Conservation (phyloP, 805 yeast species). For the Candida silvatica region DNA sequence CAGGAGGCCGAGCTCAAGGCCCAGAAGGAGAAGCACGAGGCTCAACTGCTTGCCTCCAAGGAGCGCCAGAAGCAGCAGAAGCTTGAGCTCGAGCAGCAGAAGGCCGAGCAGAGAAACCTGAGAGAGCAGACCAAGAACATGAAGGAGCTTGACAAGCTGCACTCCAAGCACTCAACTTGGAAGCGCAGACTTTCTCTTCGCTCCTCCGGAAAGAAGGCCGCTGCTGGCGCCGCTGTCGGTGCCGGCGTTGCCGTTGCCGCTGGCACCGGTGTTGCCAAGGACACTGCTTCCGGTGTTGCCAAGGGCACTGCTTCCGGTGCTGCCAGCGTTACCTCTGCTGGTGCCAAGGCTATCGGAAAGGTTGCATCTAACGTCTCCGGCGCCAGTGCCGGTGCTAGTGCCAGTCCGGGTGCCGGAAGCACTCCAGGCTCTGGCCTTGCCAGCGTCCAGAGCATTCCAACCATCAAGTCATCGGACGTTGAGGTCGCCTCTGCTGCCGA, state of each 20-base stretch:
- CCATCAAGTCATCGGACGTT: background rate
- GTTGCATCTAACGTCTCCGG: too few relatives aligned
- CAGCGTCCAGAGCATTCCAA: too few relatives aligned
- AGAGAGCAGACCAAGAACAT: constrained; percentile 32
- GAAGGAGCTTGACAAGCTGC: constrained; percentile 29
- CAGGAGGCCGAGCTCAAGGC: constrained; percentile 25
- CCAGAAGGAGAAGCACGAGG: constrained; percentile 20
- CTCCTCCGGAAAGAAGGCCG: constrained; percentile 21
- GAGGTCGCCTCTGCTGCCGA: too few relatives aligned
- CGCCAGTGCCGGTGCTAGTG: too few relatives aligned
- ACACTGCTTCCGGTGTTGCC: constrained; percentile 8
- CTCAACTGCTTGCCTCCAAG: constrained; percentile 23
- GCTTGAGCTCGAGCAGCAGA: constrained; percentile 19
- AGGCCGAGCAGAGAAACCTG: constrained; percentile 20
- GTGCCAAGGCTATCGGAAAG: too few relatives aligned
- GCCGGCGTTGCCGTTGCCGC: constrained; percentile 13
- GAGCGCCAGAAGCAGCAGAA: constrained; percentile 26
- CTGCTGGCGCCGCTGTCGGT: constrained; percentile 8
- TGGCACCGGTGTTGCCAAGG: constrained; percentile 4
- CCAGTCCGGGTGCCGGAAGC: too few relatives aligned
- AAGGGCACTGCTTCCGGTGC: constrained; percentile 15
- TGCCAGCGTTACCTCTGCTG: constrained; percentile 9
- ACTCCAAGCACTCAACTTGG: constrained; percentile 26
- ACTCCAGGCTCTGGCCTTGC: too few relatives aligned
- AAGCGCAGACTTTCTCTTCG: constrained; percentile 8